phyloP scores from a whole-genome alignment of 2,329 filamentous ascomycete species.

The Monosporascus sp. region DNA sequence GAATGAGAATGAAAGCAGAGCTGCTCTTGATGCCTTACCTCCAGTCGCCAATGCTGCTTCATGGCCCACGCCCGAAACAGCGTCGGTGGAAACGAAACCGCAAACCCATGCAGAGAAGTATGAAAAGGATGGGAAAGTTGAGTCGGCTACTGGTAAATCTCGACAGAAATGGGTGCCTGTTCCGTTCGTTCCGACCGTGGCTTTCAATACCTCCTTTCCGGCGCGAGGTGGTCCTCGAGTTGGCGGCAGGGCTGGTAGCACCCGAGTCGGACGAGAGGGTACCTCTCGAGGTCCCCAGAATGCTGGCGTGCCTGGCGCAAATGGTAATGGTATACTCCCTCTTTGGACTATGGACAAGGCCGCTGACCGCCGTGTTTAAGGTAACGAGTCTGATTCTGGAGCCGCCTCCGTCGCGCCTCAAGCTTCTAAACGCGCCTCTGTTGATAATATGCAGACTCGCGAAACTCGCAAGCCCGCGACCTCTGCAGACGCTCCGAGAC shows the following conservation, averaged over 20 bases:
- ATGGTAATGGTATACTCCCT: slow-evolving; percentile 12
- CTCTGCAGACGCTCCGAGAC: slow-evolving; percentile 38
- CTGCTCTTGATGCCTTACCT: slow-evolving; percentile 39
- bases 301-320: slow-evolving; percentile 6
- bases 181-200: slow-evolving; percentile 75
- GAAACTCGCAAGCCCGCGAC: slow-evolving; percentile 42
- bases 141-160: slow-evolving; percentile 40
- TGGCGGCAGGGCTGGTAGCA: slow-evolving; percentile 33
- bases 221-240: slow-evolving; percentile 39
- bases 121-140: slow-evolving; percentile 57
- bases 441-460: slow-evolving; percentile 35
- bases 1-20: slow-evolving; percentile 38
- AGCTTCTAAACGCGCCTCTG: slow-evolving; percentile 38
- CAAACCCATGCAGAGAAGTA: slow-evolving; percentile 61
- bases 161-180: slow-evolving; percentile 78
- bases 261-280: slow-evolving; percentile 24
- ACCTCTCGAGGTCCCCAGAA: slow-evolving; percentile 14
- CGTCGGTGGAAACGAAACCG: slow-evolving; percentile 70
- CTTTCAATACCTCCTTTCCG: slow-evolving; percentile 78
- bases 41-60: slow-evolving; percentile 70
- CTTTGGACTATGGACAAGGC: background rate
- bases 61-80: slow-evolving; percentile 88
- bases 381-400: slow-evolving; percentile 21
- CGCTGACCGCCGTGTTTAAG: slow-evolving; percentile 18
- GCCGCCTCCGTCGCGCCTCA: slow-evolving; percentile 30